These are phyloP conservation scores for Basidiobolus meristosporus DNA, from an alignment of 371 early-diverging fungal species.

Conservation along the genomic window DNA sequence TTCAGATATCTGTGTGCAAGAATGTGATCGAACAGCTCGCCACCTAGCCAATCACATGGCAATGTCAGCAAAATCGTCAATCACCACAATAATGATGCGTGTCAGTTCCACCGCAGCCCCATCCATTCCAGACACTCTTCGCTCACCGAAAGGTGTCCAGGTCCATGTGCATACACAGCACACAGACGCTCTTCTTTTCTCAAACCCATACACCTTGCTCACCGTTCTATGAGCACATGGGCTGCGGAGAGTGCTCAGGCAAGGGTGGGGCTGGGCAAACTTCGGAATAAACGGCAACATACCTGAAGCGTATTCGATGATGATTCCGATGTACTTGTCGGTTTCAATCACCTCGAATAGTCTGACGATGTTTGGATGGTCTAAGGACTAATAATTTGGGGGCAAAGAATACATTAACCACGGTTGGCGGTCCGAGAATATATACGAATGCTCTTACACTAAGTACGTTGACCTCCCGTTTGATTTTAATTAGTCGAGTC, in stretches of 20 bases:
- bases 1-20: constrained; percentile 80
- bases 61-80: neutral
- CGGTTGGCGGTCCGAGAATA: no score
- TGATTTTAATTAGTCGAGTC: constrained; percentile 56
- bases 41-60: constrained; percentile 20
- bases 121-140: no score
- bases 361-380: constrained; percentile 83
- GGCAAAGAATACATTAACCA: neutral
- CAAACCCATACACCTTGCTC: no score
- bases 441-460: constrained; percentile 45
- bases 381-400: constrained; percentile 31
- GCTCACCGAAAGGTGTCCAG: no score
- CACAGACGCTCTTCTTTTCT: no score
- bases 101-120: neutral
- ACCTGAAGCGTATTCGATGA: constrained; percentile 89
- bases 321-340: constrained; percentile 83
- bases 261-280: no score
- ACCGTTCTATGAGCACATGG: no score
- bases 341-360: constrained; percentile 93
- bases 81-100: neutral
- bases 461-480: constrained; percentile 64
- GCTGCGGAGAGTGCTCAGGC: no score
- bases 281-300: neutral
- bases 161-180: no score
- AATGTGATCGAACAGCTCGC: constrained; percentile 94